phyloP scores from a whole-genome alignment of 441 rosid genomes.

The Adansonia madagascariensis region DNA sequence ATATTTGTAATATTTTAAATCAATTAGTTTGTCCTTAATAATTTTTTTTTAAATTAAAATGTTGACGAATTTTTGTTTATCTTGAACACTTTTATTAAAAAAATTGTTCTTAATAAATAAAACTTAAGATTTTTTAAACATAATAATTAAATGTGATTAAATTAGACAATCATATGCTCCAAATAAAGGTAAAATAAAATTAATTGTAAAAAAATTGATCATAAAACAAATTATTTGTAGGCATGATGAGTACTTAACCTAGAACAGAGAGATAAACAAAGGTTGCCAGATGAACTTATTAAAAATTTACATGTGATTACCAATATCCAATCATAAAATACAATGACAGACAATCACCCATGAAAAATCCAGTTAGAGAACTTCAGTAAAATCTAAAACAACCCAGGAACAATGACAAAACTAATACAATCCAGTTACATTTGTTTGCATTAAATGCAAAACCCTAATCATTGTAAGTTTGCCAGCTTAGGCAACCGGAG shows the following conservation, averaged over 20 bases:
- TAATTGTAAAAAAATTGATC: background rate
- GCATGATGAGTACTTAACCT: background rate
- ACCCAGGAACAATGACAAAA: constrained; percentile 43
- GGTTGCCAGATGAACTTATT: constrained; percentile 36
- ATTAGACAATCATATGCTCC: background rate
- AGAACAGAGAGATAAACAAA: background rate
- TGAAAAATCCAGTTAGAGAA: constrained; percentile 46
- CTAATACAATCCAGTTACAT: constrained; percentile 26
- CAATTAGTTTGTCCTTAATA: background rate
- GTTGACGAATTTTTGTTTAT: too few species aligned
- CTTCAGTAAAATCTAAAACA: constrained; percentile 39
- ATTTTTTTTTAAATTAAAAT: too few species aligned
- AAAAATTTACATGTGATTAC: constrained; percentile 47
- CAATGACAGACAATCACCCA: constrained; percentile 36
- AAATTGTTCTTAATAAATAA: background rate
- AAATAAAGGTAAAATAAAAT: background rate
- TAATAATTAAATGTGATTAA: background rate
- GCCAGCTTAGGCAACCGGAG: constrained; percentile 88
- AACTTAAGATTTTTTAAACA: background rate
- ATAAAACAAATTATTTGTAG: background rate
- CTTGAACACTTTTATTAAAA: background rate
- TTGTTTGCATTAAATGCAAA: constrained; percentile 42
- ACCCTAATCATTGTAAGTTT: constrained; percentile 35
- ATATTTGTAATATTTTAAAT: too few species aligned
- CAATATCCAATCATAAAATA: constrained; percentile 33